Evolutionary conservation across 441 rosid species (phyloP).

Genomic region (Syzygium syzygioides): DNA sequence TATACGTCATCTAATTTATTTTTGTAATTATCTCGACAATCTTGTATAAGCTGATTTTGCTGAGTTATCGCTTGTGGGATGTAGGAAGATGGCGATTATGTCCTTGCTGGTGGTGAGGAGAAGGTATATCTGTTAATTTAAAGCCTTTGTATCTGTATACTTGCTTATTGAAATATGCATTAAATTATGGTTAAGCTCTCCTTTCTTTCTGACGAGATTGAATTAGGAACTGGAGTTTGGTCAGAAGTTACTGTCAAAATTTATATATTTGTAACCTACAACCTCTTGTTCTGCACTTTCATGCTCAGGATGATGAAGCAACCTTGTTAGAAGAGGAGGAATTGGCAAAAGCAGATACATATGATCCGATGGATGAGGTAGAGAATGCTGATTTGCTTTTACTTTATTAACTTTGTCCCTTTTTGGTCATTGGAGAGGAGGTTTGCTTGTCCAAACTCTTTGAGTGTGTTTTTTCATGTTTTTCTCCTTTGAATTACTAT

Average conservation of each 20-base stretch:
- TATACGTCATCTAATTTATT: background rate
- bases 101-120: constrained; percentile 68
- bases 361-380: constrained; percentile 76
- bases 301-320: constrained; percentile 89
- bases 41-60: background rate
- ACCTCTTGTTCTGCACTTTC: constrained; percentile 1
- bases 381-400: constrained; percentile 11
- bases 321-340: constrained; percentile 89
- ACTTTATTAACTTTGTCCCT: constrained; percentile 4
- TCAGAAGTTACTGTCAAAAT: background rate
- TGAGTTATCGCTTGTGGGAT: constrained; percentile 17
- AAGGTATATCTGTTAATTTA: constrained; percentile 35
- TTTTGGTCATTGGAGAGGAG: constrained; percentile 1
- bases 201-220: background rate
- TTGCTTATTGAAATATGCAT: background rate
- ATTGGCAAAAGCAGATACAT: constrained; percentile 68
- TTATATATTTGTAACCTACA: background rate
- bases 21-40: constrained; percentile 3
- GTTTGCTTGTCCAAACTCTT: background rate
- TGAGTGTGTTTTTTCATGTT: background rate
- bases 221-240: background rate
- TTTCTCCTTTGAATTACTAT: background rate
- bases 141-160: background rate
- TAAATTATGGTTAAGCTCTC: background rate
- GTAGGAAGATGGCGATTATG: constrained; percentile 96